A percentile compares a stretch with the other conserved stretches of the same genome.
phyloP scores from a whole-genome alignment of 1,284 basidiomycete species.

The Mycena citricolor region DNA sequence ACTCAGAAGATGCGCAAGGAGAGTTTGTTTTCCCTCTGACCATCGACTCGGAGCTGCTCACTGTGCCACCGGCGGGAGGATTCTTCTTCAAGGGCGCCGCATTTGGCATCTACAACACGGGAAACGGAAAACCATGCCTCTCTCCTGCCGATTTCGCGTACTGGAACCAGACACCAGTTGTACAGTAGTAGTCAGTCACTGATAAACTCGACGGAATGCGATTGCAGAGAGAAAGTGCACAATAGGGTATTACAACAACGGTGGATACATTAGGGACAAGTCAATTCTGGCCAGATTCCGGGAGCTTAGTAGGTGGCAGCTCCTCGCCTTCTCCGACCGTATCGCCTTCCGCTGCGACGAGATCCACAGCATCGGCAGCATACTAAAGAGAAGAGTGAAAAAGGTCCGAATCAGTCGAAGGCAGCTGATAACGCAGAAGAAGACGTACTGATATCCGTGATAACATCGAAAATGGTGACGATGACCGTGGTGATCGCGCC shows the following conservation, averaged over 20 bases:
- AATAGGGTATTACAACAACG: too few relatives aligned
- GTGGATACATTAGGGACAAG: too few relatives aligned
- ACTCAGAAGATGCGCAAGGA: slow-evolving; percentile 30
- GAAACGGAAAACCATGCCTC: slow-evolving; percentile 37
- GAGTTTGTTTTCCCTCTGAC: slow-evolving; percentile 27
- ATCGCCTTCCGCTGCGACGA: too few relatives aligned
- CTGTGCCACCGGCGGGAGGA: slow-evolving; percentile 33
- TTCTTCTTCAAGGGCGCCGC: slow-evolving; percentile 40
- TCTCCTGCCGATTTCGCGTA: slow-evolving; percentile 36
- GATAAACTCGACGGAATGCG: background rate
- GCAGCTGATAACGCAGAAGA: too few relatives aligned
- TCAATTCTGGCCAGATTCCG: too few relatives aligned
- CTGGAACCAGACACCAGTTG: slow-evolving; percentile 39
- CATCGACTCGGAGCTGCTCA: slow-evolving; percentile 33
- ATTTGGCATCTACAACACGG: slow-evolving; percentile 39
- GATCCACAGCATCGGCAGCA: too few relatives aligned
- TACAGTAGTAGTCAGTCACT: background rate
- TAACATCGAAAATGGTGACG: slow-evolving; percentile 61
- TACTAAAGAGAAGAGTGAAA: too few relatives aligned
- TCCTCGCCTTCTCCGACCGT: too few relatives aligned
- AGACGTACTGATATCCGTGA: slow-evolving; percentile 59
- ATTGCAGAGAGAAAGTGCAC: too few relatives aligned
- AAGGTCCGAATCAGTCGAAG: too few relatives aligned
- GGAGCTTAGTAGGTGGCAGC: too few relatives aligned
- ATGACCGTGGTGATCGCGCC: slow-evolving; percentile 51